These are phyloP conservation scores for Parastagonospora avenae DNA, from an alignment of 2,329 filamentous ascomycete genomes.

Conservation along the genomic window DNA sequence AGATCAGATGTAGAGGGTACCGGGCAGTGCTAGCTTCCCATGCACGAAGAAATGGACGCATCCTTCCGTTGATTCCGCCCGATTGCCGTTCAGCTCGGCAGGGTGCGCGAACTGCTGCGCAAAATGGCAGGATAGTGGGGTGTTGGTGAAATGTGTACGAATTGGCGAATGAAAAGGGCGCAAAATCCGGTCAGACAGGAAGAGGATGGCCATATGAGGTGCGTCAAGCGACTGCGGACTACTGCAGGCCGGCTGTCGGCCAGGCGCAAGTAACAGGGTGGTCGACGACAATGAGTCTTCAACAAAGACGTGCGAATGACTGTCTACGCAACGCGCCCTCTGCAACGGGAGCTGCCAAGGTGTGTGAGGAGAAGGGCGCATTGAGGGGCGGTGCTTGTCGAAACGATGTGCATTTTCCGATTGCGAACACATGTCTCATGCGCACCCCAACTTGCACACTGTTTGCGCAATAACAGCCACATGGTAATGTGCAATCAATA, in stretches of 20 bases:
- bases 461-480: constrained; percentile 5
- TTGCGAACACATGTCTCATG: not conserved
- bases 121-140: constrained; percentile 9
- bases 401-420: not conserved
- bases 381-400: not conserved
- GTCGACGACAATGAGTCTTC: constrained; percentile 3
- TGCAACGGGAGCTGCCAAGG: constrained; percentile 4
- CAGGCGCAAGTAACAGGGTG: constrained; percentile 12
- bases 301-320: constrained; percentile 3
- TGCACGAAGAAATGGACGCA: not conserved
- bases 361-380: constrained; percentile 3
- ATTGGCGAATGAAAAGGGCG: constrained; percentile 27
- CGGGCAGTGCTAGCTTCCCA: too few relatives aligned
- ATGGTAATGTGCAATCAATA: constrained; percentile 12
- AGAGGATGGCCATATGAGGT: constrained; percentile 25
- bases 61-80: not conserved
- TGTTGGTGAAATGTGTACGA: constrained; percentile 4
- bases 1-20: not conserved
- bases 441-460: constrained; percentile 7
- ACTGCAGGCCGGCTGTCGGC: constrained; percentile 20
- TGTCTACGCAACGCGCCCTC: constrained; percentile 6
- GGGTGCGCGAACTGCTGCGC: constrained; percentile 31
- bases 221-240: constrained; percentile 24
- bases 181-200: constrained; percentile 41
- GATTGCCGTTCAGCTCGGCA: constrained; percentile 26